Percentiles rank a stretch among this genome's conserved stretches.
Evolutionary conservation across 805 yeast genomes (phyloP).

Genomic region (Clavispora santaluciae): DNA sequence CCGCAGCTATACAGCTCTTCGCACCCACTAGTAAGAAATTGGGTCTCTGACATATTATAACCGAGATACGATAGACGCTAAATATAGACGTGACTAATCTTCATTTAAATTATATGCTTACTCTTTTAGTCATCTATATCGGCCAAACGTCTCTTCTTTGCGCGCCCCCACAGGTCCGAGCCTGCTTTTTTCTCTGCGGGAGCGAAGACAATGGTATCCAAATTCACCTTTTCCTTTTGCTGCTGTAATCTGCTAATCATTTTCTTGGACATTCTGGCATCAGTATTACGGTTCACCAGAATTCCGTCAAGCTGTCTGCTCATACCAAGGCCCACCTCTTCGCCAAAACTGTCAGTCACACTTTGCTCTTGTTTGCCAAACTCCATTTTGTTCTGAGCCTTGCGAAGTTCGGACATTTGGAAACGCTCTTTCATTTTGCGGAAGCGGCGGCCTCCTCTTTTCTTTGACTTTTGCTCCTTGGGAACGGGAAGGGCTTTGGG

Average conservation of each 20-base stretch:
- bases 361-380: constrained; percentile 75
- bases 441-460: constrained; percentile 79
- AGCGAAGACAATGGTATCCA: constrained; percentile 11
- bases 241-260: constrained; percentile 47
- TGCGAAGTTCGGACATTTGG: constrained; percentile 73
- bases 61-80: no score
- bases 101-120: not conserved
- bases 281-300: constrained; percentile 42
- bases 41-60: no score
- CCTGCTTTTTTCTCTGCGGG: constrained; percentile 2
- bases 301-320: constrained; percentile 32
- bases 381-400: constrained; percentile 77
- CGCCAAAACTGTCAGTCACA: constrained; percentile 61
- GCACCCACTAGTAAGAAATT: no score
- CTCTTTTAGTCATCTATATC: not conserved
- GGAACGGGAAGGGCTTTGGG: constrained; percentile 71
- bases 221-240: constrained; percentile 11
- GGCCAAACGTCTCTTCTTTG: not conserved
- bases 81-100: no score
- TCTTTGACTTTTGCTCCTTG: constrained; percentile 68
- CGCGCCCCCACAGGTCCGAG: not conserved
- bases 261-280: constrained; percentile 56
- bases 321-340: constrained; percentile 83
- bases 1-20: no score
- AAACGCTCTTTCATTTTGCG: constrained; percentile 78